Conservation (phyloP, 106 monocot genomes). For the Chionographis japonica region DNA sequence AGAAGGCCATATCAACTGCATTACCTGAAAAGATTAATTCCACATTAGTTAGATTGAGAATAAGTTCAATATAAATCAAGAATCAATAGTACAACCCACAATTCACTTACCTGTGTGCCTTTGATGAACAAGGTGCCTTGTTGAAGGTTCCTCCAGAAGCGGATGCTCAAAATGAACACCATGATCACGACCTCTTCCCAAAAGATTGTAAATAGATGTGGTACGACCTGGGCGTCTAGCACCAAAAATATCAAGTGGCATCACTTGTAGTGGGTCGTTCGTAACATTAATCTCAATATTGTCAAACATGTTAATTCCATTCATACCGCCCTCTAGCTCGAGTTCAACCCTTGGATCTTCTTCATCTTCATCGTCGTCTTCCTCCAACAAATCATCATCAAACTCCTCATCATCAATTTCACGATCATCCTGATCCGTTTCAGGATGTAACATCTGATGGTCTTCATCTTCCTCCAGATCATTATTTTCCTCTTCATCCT, state of each 20-base stretch:
- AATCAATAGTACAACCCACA: background rate
- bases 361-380: slow-evolving; percentile 91
- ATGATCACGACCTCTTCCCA: slow-evolving; percentile 72
- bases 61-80: background rate
- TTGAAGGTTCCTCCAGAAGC: slow-evolving; percentile 75
- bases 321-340: slow-evolving; percentile 82
- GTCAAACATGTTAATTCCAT: slow-evolving; percentile 96
- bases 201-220: slow-evolving; percentile 78
- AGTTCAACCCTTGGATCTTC: slow-evolving; percentile 91
- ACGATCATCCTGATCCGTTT: slow-evolving; percentile 96
- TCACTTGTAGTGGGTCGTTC: slow-evolving; percentile 72
- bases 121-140: slow-evolving; percentile 51
- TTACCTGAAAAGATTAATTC: slow-evolving; percentile 37
- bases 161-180: slow-evolving; percentile 68
- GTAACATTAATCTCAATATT: slow-evolving; percentile 88
- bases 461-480: slow-evolving; percentile 88
- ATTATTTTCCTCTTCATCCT: slow-evolving; percentile 87
- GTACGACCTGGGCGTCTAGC: slow-evolving; percentile 78
- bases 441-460: slow-evolving; percentile 90
- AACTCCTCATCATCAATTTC: slow-evolving; percentile 96
- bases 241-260: slow-evolving; percentile 90
- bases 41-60: background rate
- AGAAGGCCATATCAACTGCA: slow-evolving; percentile 79
- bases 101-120: slow-evolving; percentile 59
- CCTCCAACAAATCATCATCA: slow-evolving; percentile 86